Evolutionary conservation across 257 asterid species (phyloP), one percentile per base, ranked within the genome.

Genomic region (Forsythia viridissima): DNA sequence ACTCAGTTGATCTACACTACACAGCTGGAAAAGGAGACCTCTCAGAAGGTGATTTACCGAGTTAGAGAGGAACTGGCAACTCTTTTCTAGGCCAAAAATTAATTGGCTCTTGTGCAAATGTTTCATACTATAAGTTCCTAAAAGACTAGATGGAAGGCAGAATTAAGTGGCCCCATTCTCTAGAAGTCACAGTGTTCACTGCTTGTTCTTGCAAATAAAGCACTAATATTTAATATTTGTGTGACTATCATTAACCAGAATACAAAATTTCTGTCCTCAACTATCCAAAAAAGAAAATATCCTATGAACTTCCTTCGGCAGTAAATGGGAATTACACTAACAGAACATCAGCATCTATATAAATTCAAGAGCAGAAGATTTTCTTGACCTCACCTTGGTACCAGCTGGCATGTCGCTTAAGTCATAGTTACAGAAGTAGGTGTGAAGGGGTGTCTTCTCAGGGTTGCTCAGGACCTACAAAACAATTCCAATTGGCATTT

Each of bases 371-470:
- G 59, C 77, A 48, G 43, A 30, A 55, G 59, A 66, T 67, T 48
- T 68, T 39, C 12, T 46, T 76, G 41, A 68, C 76, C 88, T 80
- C 76, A 91, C 97, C 95, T 93, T 93, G 51, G 95, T 89, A 76
- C 97, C 97, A 71, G 89, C 88, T 40, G 97, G 97, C 97, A 93
- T 93, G 79, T 93, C 97, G 82, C 92, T 92, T 78, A 93, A 86
- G 78, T 93, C 95, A 55, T 93, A 93, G 78, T 84, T 88, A 82
- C 97, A 93, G 52, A 91, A 88, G 90, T 86, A 91, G 48, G 97
- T 88, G 76, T 93, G 97, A 8, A 93, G 71, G 43, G 97, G 97
- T 67, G 97, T 93, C 87, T 86, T 91, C 84, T 93, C 97, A 10
- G 97, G 97, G 81, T 93, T 93, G 90, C 97, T 93, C 79, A 93